Base-by-base conservation (phyloP, 2,329 filamentous ascomycete species). In the Ceratocystis eucalypticola region DNA sequence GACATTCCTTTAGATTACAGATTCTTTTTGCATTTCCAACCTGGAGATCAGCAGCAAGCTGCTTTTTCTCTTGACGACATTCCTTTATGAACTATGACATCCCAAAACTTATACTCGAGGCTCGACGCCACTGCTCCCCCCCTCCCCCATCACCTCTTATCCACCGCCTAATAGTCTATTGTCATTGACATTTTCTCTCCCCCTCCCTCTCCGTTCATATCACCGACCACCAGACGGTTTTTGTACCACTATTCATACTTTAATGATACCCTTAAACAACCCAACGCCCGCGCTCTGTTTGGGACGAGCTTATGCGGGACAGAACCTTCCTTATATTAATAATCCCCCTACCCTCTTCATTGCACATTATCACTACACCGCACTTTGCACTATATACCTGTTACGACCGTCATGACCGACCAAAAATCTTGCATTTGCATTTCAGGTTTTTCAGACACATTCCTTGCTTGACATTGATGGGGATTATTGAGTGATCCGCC, bases 361-460 rank as follows among this genome's bases (percentile, higher is more conserved):
- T 59, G 33, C 61, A 66, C 57, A 63, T 61, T 45, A 44, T 64
- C 65, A 55, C 44, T 41, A 55, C 33, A 20, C 45, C 17, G 20
- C 28, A 37, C 22, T 63, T 59, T 66, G 61, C 59, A 63, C 61
- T 66, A 66, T 66, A 64, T 64, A 66, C 48, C 33, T 66, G 44
- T 66, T 66, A 66, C 65, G 65, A 66, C 65, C 41, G 66, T 67
- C 64, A 67, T 46, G 66, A 67, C 66, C 66, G 66, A 67, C 63
- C 66, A 67, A 67, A 66, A 67, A 67, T 67, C 66, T 67, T 57
- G 66, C 57, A 65, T 57, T 46, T 67, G 62, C 62, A 53, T 65
- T 64, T 63, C 62, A 66, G 65, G 62, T 62, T 67, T 67, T 67
- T 67, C 57, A 67, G 62, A 64, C 62, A 67, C 66, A 62, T 62